Conservation (phyloP, 2,329 filamentous ascomycete genomes). For the Cadophora luteo-olivacea region DNA sequence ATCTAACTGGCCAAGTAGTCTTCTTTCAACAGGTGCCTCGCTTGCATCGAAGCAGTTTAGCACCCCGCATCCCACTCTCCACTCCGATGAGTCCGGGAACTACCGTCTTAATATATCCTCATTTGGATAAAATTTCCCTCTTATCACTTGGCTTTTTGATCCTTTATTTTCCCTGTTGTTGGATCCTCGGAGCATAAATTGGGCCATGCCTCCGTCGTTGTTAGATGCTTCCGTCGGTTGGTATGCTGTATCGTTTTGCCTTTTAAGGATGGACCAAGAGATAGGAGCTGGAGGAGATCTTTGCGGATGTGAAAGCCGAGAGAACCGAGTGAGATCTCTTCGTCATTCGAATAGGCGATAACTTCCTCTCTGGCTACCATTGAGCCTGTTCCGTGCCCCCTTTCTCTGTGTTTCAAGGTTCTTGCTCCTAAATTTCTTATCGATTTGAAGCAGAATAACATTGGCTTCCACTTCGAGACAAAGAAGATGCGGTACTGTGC, state of each 20-base stretch:
- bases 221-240: slow-evolving; percentile 7
- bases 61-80: slow-evolving; percentile 13
- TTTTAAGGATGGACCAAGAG: background rate
- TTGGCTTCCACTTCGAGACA: background rate
- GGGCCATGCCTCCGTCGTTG: background rate
- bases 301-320: background rate
- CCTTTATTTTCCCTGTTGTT: background rate
- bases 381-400: background rate
- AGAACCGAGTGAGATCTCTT: background rate
- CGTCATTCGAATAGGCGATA: background rate
- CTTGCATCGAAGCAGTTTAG: slow-evolving; percentile 4
- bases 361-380: background rate
- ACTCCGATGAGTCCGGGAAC: too few species aligned
- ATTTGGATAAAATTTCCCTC: slow-evolving; percentile 9
- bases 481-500: background rate
- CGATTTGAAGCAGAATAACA: background rate
- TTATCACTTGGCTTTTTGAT: background rate
- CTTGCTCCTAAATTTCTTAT: background rate
- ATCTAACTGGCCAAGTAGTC: background rate
- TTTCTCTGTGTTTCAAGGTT: background rate
- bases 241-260: slow-evolving; percentile 11
- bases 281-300: background rate
- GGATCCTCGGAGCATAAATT: background rate
- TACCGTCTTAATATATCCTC: slow-evolving; percentile 3
- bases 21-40: background rate